Evolutionary conservation across 2,329 filamentous ascomycete species (phyloP), one percentile per base, ranked within the genome.

Genomic region (Nemania diffusa): DNA sequence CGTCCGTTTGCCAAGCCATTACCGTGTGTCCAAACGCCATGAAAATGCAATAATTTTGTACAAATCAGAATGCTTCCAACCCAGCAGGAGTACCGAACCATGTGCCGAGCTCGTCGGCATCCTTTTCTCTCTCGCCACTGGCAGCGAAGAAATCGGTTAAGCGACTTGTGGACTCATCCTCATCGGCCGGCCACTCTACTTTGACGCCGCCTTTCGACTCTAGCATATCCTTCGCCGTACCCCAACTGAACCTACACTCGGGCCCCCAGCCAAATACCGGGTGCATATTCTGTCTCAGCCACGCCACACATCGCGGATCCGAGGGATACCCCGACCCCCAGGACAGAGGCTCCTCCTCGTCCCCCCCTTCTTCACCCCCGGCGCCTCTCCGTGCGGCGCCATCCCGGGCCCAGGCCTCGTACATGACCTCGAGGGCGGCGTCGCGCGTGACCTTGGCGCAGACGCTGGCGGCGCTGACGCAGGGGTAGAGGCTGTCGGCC

Each of bases 251-350:
- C 4, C 96, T 86, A 78, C 93, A 97, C 80, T 98, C 94, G 26
- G 87, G 87, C 0, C 95, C 94, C 95, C 96, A 99, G 15, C 96
- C 96, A 82, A 98, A 99, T 1, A 98, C 81, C 2, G 93, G 92
- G 76, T 99, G 91, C 90, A 97, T 95, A 71, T 95, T 96, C 44
- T 82, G 83, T 80, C 90, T 92, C 77, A 99, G 78, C 95, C 96
- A 99, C 24, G 81, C 79, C 1, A 91, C 88, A 73, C 94, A 97
- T 69, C 92, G 87, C 22, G 85, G 89, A 80, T 99, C 96, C 0
- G 92, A 93, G 0, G 96, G 96, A 78, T 99, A 99, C 0, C 96
- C 96, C 0, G 93, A 97, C 0, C 96, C 96, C 94, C 96, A 97
- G 4, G 75, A 81, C 79, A 83, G 81, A 27, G 82, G 84, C 17